Percentiles rank a stretch among this genome's conserved stretches.
These are phyloP conservation scores for Sporothrix schenckii DNA, from an alignment of 2,329 filamentous ascomycete genomes.

Conservation along the genomic window DNA sequence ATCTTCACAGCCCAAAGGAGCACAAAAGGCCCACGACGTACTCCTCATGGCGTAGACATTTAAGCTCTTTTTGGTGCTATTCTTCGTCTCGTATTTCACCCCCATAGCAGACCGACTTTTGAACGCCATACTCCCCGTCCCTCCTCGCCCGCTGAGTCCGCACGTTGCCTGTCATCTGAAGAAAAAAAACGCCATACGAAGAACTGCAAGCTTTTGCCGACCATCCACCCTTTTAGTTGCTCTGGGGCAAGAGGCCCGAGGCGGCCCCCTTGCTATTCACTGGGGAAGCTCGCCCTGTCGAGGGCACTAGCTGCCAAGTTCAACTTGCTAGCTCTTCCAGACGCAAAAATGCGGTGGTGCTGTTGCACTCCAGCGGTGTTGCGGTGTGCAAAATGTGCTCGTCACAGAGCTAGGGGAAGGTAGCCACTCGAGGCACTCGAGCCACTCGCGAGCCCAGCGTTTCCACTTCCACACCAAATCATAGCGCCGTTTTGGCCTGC, in stretches of 20 bases:
- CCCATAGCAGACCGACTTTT: too few species aligned
- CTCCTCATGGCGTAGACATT: background rate
- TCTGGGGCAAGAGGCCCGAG: background rate
- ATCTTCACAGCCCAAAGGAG: background rate
- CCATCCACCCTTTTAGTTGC: background rate
- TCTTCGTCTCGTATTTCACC: background rate
- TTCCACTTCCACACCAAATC: background rate
- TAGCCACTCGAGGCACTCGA: background rate
- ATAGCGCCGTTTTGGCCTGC: constrained; percentile 8
- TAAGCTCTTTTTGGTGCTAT: background rate
- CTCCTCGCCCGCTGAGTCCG: background rate
- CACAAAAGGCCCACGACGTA: background rate
- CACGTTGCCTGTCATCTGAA: background rate
- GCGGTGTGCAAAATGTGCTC: constrained; percentile 10
- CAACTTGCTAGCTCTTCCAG: too few species aligned
- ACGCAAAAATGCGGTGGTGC: background rate
- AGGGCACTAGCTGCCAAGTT: constrained; percentile 28
- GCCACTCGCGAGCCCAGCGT: too few species aligned
- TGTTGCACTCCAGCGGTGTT: background rate
- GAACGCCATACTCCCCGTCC: too few species aligned
- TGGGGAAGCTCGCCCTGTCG: background rate
- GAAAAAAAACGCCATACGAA: too few species aligned
- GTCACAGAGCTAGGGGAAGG: constrained; percentile 5
- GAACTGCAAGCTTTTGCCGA: background rate
- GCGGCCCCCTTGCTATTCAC: background rate